These are phyloP conservation scores for Viola odorata DNA, from an alignment of 345 rosid genomes.

Conservation along the genomic window DNA sequence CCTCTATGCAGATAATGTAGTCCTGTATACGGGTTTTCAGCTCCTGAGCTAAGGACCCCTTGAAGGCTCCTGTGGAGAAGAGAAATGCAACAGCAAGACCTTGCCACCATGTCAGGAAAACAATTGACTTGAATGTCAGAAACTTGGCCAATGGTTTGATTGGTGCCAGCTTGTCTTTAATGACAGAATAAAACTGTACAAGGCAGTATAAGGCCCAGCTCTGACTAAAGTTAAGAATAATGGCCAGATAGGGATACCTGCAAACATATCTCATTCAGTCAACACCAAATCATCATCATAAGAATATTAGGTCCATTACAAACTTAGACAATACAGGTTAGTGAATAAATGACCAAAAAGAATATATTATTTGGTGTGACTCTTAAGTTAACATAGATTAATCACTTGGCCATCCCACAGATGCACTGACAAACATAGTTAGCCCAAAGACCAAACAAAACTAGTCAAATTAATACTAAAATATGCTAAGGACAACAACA, in stretches of 20 bases:
- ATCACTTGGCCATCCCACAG: background rate
- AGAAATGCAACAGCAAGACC: conserved; percentile 91
- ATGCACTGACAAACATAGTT: background rate
- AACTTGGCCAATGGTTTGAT: conserved; percentile 96
- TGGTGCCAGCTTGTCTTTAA: conserved; percentile 77
- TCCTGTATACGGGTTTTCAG: conserved; percentile 87
- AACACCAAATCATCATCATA: background rate
- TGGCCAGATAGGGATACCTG: conserved; percentile 97
- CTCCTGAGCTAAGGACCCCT: conserved; percentile 82
- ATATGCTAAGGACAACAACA: conserved; percentile 7
- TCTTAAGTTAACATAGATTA: background rate
- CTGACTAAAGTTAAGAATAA: conserved; percentile 95
- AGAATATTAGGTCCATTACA: too few relatives aligned
- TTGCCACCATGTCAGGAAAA: conserved; percentile 99
- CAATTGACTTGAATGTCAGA: conserved; percentile 87
- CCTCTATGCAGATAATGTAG: conserved; percentile 97
- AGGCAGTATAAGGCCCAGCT: conserved; percentile 97
- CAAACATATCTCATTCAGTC: conserved; percentile 5
- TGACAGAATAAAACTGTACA: conserved; percentile 87
- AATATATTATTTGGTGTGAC: too few relatives aligned
- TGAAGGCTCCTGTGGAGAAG: conserved; percentile 78
- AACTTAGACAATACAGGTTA: too few relatives aligned
- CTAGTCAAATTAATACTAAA: background rate
- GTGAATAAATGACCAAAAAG: too few relatives aligned
- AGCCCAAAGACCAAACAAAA: background rate